A percentile compares a stretch with the other conserved stretches of the same genome.
phyloP scores from a whole-genome alignment of 768 basidiomycete species.

The Boletus pseudo-olivaceus region DNA sequence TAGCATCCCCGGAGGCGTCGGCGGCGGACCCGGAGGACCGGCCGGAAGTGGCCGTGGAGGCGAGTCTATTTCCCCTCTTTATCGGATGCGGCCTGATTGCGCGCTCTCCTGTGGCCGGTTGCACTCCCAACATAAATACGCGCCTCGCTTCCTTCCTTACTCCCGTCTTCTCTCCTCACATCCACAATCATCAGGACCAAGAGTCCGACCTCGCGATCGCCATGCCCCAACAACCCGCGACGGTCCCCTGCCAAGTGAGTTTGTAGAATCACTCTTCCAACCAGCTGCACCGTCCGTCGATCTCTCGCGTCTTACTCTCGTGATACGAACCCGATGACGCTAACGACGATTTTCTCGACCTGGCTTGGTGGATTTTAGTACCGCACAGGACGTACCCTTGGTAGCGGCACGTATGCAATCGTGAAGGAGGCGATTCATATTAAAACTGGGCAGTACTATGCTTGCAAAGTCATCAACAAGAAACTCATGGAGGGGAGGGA shows the following conservation, averaged over 20 bases:
- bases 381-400: constrained; percentile 82
- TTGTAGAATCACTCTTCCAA: not conserved
- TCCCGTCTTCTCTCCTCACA: constrained; percentile 7
- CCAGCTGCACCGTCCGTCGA: not conserved
- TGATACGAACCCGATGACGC: constrained; percentile 1
- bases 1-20: constrained; percentile 25
- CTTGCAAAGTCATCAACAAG: constrained; percentile 99
- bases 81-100: constrained; percentile 8
- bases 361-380: constrained; percentile 45
- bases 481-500: constrained; percentile 97
- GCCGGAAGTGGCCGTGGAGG: constrained; percentile 27
- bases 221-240: constrained; percentile 34
- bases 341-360: constrained; percentile 2
- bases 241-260: constrained; percentile 47
- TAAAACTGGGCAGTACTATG: constrained; percentile 90
- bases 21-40: constrained; percentile 19
- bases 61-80: not conserved
- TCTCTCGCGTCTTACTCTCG: constrained; percentile 1
- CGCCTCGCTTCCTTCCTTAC: not conserved
- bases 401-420: constrained; percentile 92
- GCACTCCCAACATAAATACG: constrained; percentile 14
- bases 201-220: constrained; percentile 5
- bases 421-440: constrained; percentile 95
- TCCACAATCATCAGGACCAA: constrained; percentile 15
- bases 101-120: constrained; percentile 13